These are phyloP conservation scores for Epichloe glyceriae DNA, from an alignment of 2,329 filamentous ascomycete genomes.

Conservation along the genomic window DNA sequence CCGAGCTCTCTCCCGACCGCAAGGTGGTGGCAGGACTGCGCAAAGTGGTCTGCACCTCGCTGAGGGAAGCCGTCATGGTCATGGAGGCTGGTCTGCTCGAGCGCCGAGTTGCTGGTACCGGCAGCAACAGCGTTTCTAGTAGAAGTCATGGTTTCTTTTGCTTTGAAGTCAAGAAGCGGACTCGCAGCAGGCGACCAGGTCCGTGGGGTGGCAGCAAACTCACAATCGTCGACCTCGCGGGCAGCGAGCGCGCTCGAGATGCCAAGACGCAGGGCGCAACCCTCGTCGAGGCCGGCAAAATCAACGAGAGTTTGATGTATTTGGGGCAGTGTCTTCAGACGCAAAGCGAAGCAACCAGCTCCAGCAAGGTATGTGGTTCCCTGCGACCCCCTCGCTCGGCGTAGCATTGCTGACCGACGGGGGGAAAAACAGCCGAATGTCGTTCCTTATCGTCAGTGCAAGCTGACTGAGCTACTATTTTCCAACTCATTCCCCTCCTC, in stretches of 20 bases:
- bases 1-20: slow-evolving; percentile 75
- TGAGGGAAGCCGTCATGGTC: slow-evolving; percentile 77
- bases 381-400: not conserved
- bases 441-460: slow-evolving; percentile 72
- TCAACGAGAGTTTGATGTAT: slow-evolving; percentile 98
- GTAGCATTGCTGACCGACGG: not conserved
- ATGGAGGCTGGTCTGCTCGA: slow-evolving; percentile 83
- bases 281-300: slow-evolving; percentile 90
- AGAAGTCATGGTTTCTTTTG: slow-evolving; percentile 94
- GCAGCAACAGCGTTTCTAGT: slow-evolving; percentile 84
- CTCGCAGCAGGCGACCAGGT: slow-evolving; percentile 28
- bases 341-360: slow-evolving; percentile 67
- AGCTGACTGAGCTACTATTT: slow-evolving; percentile 72
- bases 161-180: slow-evolving; percentile 81
- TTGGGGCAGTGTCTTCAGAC: slow-evolving; percentile 93
- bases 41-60: slow-evolving; percentile 73
- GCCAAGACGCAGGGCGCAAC: slow-evolving; percentile 91
- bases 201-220: slow-evolving; percentile 67
- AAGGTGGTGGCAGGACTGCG: slow-evolving; percentile 87
- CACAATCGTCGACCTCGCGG: slow-evolving; percentile 84
- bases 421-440: slow-evolving; percentile 44
- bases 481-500: slow-evolving; percentile 73
- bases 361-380: slow-evolving; percentile 48
- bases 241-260: slow-evolving; percentile 83
- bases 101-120: slow-evolving; percentile 76